Conservation (phyloP, 2,329 filamentous ascomycete genomes). For the Nemania sp. region DNA sequence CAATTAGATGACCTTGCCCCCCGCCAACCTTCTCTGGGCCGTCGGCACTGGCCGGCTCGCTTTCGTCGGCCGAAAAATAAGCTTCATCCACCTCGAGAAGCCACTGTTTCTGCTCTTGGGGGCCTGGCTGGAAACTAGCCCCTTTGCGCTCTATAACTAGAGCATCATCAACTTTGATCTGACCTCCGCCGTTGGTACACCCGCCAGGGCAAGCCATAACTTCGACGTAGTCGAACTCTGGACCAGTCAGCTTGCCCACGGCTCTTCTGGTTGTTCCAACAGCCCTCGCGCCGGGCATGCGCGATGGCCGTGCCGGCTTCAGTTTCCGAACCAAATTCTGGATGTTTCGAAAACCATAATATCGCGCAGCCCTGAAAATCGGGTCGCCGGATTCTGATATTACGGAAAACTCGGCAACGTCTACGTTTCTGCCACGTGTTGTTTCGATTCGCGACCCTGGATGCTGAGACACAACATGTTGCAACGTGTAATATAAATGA, state of each 20-base stretch:
- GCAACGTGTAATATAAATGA: slow-evolving; percentile 83
- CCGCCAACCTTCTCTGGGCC: slow-evolving; percentile 36
- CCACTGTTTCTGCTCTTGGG: slow-evolving; percentile 86
- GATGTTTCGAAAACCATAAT: slow-evolving; percentile 97
- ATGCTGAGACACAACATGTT: slow-evolving; percentile 70
- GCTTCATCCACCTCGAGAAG: slow-evolving; percentile 82
- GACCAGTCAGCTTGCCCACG: slow-evolving; percentile 52
- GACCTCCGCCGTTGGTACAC: slow-evolving; percentile 95
- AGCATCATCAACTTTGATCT: slow-evolving; percentile 88
- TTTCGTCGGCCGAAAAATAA: slow-evolving; percentile 78
- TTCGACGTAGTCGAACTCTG: slow-evolving; percentile 90
- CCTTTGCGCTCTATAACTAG: slow-evolving; percentile 57
- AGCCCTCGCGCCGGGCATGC: slow-evolving; percentile 76
- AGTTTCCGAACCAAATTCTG: slow-evolving; percentile 94
- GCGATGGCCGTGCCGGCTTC: slow-evolving; percentile 77
- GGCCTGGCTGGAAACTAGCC: slow-evolving; percentile 62
- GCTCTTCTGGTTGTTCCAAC: slow-evolving; percentile 60
- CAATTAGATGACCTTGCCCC: slow-evolving; percentile 51
- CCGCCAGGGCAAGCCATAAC: slow-evolving; percentile 99
- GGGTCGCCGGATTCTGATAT: slow-evolving; percentile 58
- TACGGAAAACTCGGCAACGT: slow-evolving; percentile 85
- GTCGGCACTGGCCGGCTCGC: slow-evolving; percentile 40
- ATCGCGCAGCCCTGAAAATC: slow-evolving; percentile 81
- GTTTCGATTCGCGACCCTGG: slow-evolving; percentile 74
- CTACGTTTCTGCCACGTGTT: slow-evolving; percentile 80